Conservation (phyloP, 2,329 filamentous ascomycete species). For the Fusarium transvaalense region DNA sequence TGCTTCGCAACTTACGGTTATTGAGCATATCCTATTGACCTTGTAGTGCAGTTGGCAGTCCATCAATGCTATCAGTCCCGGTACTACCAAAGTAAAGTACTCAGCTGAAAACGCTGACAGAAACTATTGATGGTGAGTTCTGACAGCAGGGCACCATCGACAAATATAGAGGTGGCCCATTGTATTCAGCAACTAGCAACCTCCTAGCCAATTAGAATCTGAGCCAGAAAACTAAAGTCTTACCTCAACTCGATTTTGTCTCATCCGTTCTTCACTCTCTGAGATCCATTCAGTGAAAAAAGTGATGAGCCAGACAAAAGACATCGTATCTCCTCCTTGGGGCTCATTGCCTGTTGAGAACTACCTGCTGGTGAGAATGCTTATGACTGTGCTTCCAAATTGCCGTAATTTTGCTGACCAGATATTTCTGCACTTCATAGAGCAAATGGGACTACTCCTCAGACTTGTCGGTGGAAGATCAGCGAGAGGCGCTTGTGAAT, state of each 20-base stretch:
- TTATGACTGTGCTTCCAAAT: not conserved
- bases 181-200: not conserved
- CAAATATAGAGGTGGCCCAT: not conserved
- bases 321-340: fast-evolving
- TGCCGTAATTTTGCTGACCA: not conserved
- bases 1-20: too few species aligned
- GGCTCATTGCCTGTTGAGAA: not conserved
- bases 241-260: not conserved
- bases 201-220: not conserved
- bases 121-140: too few species aligned
- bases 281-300: fast-evolving
- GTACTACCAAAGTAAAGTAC: too few species aligned
- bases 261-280: not conserved
- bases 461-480: not conserved
- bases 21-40: too few species aligned
- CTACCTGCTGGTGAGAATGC: not conserved
- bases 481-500: not conserved
- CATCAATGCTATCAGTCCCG: too few species aligned
- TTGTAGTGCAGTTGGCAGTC: too few species aligned
- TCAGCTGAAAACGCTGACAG: too few species aligned
- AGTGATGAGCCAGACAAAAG: not conserved
- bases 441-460: not conserved
- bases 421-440: not conserved
- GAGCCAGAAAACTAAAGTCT: not conserved
- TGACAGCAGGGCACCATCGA: too few species aligned